Conservation (phyloP, 83 land plant species). For the Isoetes engelmannii region DNA sequence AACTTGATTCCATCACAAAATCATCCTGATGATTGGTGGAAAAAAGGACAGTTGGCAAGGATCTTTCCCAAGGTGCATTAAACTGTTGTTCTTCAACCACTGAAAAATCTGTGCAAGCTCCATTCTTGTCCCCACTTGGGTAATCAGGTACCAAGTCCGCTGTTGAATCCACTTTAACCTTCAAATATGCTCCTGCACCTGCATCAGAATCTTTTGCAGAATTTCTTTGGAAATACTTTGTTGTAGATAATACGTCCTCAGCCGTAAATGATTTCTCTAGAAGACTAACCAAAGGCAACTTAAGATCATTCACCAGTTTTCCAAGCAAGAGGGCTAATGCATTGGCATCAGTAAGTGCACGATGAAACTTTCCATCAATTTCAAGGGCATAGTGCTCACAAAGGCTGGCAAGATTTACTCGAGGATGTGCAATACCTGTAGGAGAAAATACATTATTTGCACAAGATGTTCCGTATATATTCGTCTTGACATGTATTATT, state of each 20-base stretch:
- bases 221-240: no score
- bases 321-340: constrained; percentile 48
- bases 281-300: constrained; percentile 42
- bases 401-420: constrained; percentile 34
- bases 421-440: constrained; percentile 8
- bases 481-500: no score
- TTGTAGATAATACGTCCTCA: constrained; percentile 7
- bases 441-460: not conserved
- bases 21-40: not conserved
- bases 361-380: constrained; percentile 45
- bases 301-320: constrained; percentile 53
- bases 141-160: no score
- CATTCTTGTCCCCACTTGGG: no score
- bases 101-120: no score
- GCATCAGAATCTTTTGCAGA: no score
- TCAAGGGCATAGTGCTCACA: constrained; percentile 50
- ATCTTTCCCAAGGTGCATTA: constrained; percentile 1
- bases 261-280: constrained; percentile 36
- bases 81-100: not conserved
- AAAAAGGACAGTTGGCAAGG: not conserved
- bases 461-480: not conserved
- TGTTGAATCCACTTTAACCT: no score
- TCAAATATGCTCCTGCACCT: no score
- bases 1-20: not conserved
- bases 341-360: constrained; percentile 77